Percentiles rank a stretch among this genome's conserved stretches.
These are phyloP conservation scores for Ogataea neopini DNA, from an alignment of 805 yeast genomes.

Conservation along the genomic window DNA sequence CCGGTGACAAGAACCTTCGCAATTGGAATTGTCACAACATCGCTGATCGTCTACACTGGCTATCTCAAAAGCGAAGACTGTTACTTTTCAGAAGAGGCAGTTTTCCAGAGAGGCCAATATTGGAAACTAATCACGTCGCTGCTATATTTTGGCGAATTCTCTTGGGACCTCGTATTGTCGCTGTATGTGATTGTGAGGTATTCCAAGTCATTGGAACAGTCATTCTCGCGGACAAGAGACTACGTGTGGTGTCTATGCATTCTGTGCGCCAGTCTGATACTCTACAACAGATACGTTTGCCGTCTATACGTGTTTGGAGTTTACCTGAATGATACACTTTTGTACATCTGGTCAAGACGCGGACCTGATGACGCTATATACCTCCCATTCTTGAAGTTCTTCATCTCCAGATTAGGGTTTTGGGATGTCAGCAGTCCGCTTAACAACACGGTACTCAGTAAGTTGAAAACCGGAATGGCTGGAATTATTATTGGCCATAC, in stretches of 20 bases:
- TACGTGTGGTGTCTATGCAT: constrained; percentile 41
- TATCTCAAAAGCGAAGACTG: constrained; percentile 34
- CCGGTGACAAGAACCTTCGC: constrained; percentile 46
- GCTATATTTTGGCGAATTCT: constrained; percentile 42
- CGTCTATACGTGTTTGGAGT: constrained; percentile 40
- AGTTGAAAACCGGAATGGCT: constrained; percentile 13
- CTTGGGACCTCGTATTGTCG: constrained; percentile 36
- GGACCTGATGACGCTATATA: constrained; percentile 46
- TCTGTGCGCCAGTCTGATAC: constrained; percentile 31
- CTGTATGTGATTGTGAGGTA: constrained; percentile 40
- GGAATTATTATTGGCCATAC: constrained; percentile 47
- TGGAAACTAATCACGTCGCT: constrained; percentile 41
- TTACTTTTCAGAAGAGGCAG: constrained; percentile 39
- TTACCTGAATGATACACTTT: constrained; percentile 38
- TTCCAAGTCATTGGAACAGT: constrained; percentile 41
- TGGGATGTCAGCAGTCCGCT: constrained; percentile 10
- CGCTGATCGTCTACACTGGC: constrained; percentile 37
- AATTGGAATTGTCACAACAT: constrained; percentile 34
- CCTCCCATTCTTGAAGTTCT: constrained; percentile 41
- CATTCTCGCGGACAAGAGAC: constrained; percentile 34
- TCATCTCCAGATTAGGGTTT: constrained; percentile 19
- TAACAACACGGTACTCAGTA: neutral
- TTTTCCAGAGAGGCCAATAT: constrained; percentile 40
- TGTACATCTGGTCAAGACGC: constrained; percentile 50
- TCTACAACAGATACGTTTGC: constrained; percentile 32